Evolutionary conservation across 768 basidiomycete species (phyloP), one percentile per base, ranked within the genome.

Genomic region (Kwoniella sp.): DNA sequence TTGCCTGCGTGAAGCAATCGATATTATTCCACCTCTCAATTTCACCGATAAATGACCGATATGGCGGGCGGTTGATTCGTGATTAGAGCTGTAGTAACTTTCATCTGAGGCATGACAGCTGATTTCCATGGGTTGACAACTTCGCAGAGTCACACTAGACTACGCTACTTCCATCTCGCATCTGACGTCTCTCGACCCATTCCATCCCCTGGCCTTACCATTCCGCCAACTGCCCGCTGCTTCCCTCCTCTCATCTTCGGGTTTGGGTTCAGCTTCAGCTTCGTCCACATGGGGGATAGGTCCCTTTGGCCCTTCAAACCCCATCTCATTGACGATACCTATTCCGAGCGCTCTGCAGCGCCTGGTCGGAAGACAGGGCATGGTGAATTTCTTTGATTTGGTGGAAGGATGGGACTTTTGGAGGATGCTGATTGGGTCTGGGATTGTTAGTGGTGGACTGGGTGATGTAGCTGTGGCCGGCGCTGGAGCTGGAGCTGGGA

Each of bases 361-460:
- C 22, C 47, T 62, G 24, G 54, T 62, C 17, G 60, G 54, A 9
- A 22, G 30, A 1, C n/a, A 25, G 5, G 37, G 33, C 0, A 55
- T 46, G 25, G 70, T 62, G 0, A 76, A 76, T 58, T 68, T 76
- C 27, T 76, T 76, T 30, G 74, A 76, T 56, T 22, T 76, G 37
- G 25, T 76, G 3, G 74, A 76, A 49, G 40, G 64, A 25, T 58
- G 55, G 29, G 66, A 68, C 17, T 52, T 75, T 3, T 68, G 65
- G 67, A 40, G 59, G 33, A 44, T 44, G 40, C 21, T 48, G 48
- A 24, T 70, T 7, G 54, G 54, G n/a, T n/a, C 21, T 17, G 36
- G 54, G 8, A 19, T 44, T 19, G 40, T 9, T 44, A n/a, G 22
- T 24, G 51, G 51, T n/a, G n/a, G n/a, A n/a, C n/a, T 53, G n/a